Base-by-base conservation (phyloP, 257 asterid species). In the Nicotiana tomentosiformis region DNA sequence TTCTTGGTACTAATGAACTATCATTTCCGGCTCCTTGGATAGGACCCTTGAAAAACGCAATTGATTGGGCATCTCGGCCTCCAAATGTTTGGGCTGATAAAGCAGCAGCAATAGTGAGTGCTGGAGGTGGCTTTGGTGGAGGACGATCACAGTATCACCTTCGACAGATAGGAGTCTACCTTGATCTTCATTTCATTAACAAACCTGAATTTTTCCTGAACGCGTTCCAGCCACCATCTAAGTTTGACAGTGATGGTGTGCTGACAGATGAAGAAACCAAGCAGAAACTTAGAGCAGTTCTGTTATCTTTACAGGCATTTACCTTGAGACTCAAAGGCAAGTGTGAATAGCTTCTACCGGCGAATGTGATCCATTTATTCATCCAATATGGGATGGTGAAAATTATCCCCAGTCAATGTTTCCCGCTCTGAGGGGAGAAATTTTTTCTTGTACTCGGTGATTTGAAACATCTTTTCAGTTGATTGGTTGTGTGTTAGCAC, bases 11-110 rank as follows among this genome's bases (percentile, higher is more conserved):
- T 51, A 7, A 26, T 76, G 80, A 43, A 76, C 43, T 15, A 51
- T 49, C 43, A 76, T 76, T 49, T 76, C 26, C 46, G 51, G 62
- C 46, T 76, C 62, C 46, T 49, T 37, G 64, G 57, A 26, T 62
- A 95, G 98, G 90, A 49, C 99, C 98, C 3, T 82, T 95, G 82
- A 95, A 95, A 83, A 95, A 95, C 78, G 98, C 98, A 1, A 80
- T 95, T 74, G 98, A 95, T 84, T 95, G 98, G 98, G 98, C 94
- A 49, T 95, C 99, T 0, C 86, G 98, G 83, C 91, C 97, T 16
- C 98, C 97, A 6, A 95, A 93, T 74, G 93, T 86, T 11, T 95
- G 98, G 97, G 97, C 90, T 5, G 90, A 89, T 72, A 95, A 95
- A 88, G 85, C 94, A 1, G 98, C 97, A n/a, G 97, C 98, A 26